Conservation (phyloP, 768 basidiomycete genomes). For the Paxillus ammoniavirescens region DNA sequence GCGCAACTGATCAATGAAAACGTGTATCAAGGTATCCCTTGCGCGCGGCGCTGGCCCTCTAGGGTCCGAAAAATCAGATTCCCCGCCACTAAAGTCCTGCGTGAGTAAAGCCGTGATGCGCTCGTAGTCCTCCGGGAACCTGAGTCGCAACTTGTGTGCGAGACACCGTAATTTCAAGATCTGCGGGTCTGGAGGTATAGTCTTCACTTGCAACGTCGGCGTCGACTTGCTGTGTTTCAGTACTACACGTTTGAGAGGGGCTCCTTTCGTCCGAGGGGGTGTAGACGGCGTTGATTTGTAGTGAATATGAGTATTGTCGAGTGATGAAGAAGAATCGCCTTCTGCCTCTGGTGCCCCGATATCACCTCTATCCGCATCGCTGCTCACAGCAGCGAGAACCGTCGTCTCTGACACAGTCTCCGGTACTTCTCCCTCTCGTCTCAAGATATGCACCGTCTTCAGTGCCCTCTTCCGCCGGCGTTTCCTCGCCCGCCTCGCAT, state of each 20-base stretch:
- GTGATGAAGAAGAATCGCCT: conserved; percentile 30
- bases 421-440: conserved; percentile 15
- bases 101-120: conserved; percentile 30
- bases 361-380: conserved; percentile 28
- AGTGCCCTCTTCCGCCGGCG: conserved; percentile 37
- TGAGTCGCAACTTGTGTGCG: conserved; percentile 52
- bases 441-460: conserved; percentile 30
- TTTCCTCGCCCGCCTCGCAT: conserved; percentile 37
- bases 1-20: conserved; percentile 47
- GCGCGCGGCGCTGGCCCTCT: conserved; percentile 32
- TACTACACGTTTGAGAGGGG: conserved; percentile 18
- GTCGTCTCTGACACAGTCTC: conserved; percentile 25
- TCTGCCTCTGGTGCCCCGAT: conserved; percentile 14
- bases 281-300: conserved; percentile 31
- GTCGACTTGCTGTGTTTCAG: conserved; percentile 48
- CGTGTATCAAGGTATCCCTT: conserved; percentile 36
- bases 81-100: conserved; percentile 34
- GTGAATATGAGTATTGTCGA: conserved; percentile 12
- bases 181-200: conserved; percentile 44
- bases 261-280: conserved; percentile 25
- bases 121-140: conserved; percentile 53
- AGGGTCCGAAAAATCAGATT: conserved; percentile 35
- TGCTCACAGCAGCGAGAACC: conserved; percentile 21
- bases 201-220: conserved; percentile 39
- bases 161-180: conserved; percentile 52